These are phyloP conservation scores for Taphrina sp. DNA, from an alignment of 1,139 yeast genomes.

Conservation along the genomic window DNA sequence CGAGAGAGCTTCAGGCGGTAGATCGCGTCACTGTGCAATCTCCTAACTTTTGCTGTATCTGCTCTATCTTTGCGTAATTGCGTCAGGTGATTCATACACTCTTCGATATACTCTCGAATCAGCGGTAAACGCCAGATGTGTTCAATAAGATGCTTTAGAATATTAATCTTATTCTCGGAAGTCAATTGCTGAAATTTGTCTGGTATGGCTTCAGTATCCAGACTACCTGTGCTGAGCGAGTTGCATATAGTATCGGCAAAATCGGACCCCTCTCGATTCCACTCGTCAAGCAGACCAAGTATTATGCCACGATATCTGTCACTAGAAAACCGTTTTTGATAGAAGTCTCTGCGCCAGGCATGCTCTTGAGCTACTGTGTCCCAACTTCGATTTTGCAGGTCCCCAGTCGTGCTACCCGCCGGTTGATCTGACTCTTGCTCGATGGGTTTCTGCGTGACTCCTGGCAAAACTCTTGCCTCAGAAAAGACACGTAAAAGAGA, in stretches of 20 bases:
- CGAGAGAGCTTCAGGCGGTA: slow-evolving; percentile 13
- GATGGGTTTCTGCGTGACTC: slow-evolving; percentile 4
- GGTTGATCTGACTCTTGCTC: not conserved
- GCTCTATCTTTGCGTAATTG: slow-evolving; percentile 64
- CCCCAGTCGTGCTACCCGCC: slow-evolving; percentile 34
- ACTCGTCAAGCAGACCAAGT: slow-evolving; percentile 57
- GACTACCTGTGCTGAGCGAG: slow-evolving; percentile 42
- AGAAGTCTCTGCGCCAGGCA: slow-evolving; percentile 69
- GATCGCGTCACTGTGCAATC: slow-evolving; percentile 40
- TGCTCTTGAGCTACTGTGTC: too few species aligned
- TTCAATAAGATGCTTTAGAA: slow-evolving; percentile 57
- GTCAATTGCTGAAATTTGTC: slow-evolving; percentile 53
- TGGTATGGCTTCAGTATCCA: slow-evolving; percentile 51
- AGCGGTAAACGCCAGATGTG: slow-evolving; percentile 58
- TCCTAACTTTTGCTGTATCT: slow-evolving; percentile 65
- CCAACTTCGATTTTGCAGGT: too few species aligned
- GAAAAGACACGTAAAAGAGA: slow-evolving; percentile 46
- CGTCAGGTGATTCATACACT: slow-evolving; percentile 64
- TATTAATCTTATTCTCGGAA: slow-evolving; percentile 53
- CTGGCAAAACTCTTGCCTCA: slow-evolving; percentile 38
- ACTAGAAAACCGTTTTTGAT: slow-evolving; percentile 71
- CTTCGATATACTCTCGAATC: slow-evolving; percentile 66
- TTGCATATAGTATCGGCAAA: not conserved
- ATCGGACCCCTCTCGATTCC: too few species aligned
- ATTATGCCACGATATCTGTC: slow-evolving; percentile 83